phyloP scores from a whole-genome alignment of 768 basidiomycete species.

The Leucogyrophana mollusca region DNA sequence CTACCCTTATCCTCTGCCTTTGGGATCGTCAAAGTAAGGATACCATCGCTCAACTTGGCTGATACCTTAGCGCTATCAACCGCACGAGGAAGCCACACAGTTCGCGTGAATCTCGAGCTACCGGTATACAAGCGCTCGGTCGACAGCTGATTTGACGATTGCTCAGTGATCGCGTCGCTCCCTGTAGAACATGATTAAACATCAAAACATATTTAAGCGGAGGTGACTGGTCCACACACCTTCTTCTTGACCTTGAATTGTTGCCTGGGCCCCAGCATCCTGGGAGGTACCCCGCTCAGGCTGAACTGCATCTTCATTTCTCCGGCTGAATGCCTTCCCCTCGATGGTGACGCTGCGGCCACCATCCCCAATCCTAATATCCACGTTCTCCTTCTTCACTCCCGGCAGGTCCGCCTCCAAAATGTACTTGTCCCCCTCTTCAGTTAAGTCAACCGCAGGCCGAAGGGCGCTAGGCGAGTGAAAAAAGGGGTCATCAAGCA shows the following conservation, averaged over 20 bases:
- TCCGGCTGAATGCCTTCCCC: constrained; percentile 47
- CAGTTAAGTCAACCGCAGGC: constrained; percentile 67
- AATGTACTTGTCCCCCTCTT: constrained; percentile 62
- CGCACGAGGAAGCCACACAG: constrained; percentile 67
- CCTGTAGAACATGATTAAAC: constrained; percentile 14
- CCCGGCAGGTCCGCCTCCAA: constrained; percentile 80
- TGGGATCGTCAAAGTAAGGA: constrained; percentile 60
- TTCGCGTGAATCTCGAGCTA: constrained; percentile 59
- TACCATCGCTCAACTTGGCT: constrained; percentile 67
- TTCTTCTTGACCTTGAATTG: neutral
- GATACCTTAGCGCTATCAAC: constrained; percentile 56
- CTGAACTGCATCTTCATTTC: constrained; percentile 5
- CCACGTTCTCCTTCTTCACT: constrained; percentile 72
- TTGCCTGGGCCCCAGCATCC: too few relatives aligned
- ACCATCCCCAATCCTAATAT: constrained; percentile 67
- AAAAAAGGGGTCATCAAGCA: constrained; percentile 55
- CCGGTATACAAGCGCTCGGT: constrained; percentile 61
- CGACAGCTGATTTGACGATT: constrained; percentile 46
- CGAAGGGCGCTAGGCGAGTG: constrained; percentile 29
- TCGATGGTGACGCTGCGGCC: constrained; percentile 73
- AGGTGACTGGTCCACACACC: too few relatives aligned
- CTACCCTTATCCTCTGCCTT: constrained; percentile 60
- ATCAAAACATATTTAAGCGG: constrained; percentile 2
- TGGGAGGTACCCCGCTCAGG: too few relatives aligned
- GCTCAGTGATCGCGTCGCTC: constrained; percentile 15